Base-by-base conservation (phyloP, 176 grass and related monocot species). In the Echinochloa phyllopogon region DNA sequence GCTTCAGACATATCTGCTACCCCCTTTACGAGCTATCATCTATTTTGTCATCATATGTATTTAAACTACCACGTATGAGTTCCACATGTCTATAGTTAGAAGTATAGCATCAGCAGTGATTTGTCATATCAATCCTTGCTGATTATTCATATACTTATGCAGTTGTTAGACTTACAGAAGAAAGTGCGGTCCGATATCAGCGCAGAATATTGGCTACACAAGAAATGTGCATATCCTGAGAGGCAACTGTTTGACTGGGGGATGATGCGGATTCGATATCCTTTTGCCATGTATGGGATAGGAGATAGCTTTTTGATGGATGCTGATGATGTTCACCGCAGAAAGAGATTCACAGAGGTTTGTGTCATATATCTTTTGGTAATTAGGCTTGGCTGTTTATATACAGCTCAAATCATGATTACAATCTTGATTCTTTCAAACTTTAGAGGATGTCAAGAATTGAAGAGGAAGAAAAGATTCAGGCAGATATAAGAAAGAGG, bases 201-300 rank as follows among this genome's bases (percentile, higher is more conserved):
- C 75, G 82, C 85, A 69, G 96, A 99, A 85, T 96, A 94, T 67
- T 94, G 91, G 91, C 79, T 99, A 84, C 86, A 91, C 45, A 86
- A 94, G 66, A 94, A 92, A 87, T 96, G 96, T 85, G 90, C 89
- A 53, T 66, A 92, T 79, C 96, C 96, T 47, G 94, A 99, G 53
- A 94, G 65, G 44, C 96, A 94, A 78, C 85, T 99, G 59, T 99
- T 90, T 90, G 96, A 99, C 65, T 99, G 96, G 96, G 94, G 96
- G 75, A 92, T 96, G 93, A 99, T 96, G 96, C 88, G 91, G 58
- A 79, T 96, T 76, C 84, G 70, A 66, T 92, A 95, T 85, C 91
- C 96, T 86, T 95, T 85, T 88, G 84, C 75, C 78, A 99, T 99
- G 87, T 99, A 92, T 84, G 94, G 93, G 38, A 92, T 91, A 88